Evolutionary conservation across 2,329 filamentous ascomycete genomes (phyloP).

Genomic region (Calycina herbarum): DNA sequence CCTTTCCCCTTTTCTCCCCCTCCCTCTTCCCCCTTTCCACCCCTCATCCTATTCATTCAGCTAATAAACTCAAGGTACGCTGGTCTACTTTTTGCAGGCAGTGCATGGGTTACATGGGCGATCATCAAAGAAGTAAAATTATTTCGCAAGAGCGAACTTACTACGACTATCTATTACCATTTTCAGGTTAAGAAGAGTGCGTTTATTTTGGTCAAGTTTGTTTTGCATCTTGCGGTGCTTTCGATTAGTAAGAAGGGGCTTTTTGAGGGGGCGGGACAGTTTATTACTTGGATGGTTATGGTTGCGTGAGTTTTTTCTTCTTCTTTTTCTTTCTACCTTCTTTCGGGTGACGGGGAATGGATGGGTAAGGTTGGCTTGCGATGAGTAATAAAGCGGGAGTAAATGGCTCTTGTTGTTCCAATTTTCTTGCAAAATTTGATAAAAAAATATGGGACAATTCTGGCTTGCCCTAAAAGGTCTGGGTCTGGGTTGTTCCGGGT

Average conservation of each 20-base stretch:
- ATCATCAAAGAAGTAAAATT: background rate
- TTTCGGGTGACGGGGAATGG: no score
- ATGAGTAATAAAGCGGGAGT: no score
- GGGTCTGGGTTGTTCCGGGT: background rate
- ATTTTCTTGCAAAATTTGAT: background rate
- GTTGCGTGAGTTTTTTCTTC: background rate
- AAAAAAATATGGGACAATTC: background rate
- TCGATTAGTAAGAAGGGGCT: background rate
- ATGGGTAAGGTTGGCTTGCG: no score
- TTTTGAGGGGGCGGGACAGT: background rate
- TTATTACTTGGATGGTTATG: background rate
- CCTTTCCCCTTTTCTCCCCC: no score
- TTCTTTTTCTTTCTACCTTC: background rate
- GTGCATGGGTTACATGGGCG: background rate
- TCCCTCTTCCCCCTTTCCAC: background rate
- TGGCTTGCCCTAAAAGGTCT: background rate
- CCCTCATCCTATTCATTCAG: background rate
- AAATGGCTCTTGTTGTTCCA: no score
- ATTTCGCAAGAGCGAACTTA: background rate
- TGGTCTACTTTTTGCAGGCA: background rate
- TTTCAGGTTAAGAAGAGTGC: background rate
- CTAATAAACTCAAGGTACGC: background rate
- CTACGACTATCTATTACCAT: background rate
- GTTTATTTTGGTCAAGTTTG: background rate
- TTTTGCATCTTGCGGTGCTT: background rate